Evolutionary conservation across 169 alveolate species (phyloP).

Genomic region (Babesia divergens): DNA sequence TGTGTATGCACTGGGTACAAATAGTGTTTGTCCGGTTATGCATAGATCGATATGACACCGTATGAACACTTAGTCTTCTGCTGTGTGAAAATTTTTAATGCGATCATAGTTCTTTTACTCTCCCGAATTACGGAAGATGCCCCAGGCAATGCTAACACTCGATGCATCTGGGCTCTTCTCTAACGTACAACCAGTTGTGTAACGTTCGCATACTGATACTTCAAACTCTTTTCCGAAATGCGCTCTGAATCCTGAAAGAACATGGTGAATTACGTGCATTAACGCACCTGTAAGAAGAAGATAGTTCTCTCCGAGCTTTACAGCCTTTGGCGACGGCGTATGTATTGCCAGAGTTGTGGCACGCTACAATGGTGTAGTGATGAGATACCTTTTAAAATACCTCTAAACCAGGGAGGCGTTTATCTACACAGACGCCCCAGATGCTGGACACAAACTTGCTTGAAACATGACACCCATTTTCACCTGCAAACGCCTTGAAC

Average conservation of each 20-base stretch:
- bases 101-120: too few relatives aligned
- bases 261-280: neutral
- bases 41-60: too few relatives aligned
- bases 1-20: too few relatives aligned
- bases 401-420: slow-evolving; percentile 55
- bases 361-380: neutral
- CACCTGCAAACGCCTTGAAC: neutral
- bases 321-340: neutral
- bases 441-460: neutral
- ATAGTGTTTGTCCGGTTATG: too few relatives aligned
- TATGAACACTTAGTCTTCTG: too few relatives aligned
- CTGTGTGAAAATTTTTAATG: too few relatives aligned
- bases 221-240: neutral
- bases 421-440: slow-evolving; percentile 52
- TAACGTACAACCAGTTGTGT: neutral
- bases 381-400: neutral
- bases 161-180: neutral
- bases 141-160: neutral
- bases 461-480: neutral
- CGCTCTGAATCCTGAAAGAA: neutral
- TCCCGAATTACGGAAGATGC: neutral
- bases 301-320: neutral
- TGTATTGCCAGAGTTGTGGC: neutral
- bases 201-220: neutral
- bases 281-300: slow-evolving; percentile 5